Evolutionary conservation across 495 filamentous ascomycete species (phyloP).

Genomic region (Aspergillus diversus): DNA sequence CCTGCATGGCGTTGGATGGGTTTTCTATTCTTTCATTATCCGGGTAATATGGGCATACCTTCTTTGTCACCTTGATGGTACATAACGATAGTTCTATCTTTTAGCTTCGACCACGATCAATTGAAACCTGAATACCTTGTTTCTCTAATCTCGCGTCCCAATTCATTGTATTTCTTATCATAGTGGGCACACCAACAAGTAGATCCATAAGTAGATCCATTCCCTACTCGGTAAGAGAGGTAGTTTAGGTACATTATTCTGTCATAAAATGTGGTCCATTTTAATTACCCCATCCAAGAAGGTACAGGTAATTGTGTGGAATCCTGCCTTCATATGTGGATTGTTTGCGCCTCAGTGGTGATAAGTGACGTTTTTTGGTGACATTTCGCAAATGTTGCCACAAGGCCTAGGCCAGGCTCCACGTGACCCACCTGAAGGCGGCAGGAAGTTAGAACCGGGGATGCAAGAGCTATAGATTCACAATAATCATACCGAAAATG

Average conservation of each 20-base stretch:
- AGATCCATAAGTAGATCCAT: too few species aligned
- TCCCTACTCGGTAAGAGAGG: too few species aligned
- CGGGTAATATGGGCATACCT: conserved; percentile 37
- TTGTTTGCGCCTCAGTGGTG: too few species aligned
- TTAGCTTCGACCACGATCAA: conserved; percentile 8
- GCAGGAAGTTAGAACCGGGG: background rate
- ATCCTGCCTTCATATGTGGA: too few species aligned
- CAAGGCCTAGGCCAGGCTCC: background rate
- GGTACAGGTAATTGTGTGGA: too few species aligned
- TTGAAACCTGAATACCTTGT: conserved; percentile 2
- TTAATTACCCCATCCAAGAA: too few species aligned
- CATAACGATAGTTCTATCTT: conserved; percentile 24
- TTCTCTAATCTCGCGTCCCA: background rate
- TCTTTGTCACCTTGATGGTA: conserved; percentile 29
- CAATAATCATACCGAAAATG: background rate
- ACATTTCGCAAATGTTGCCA: conserved; percentile 7
- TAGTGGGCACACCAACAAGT: background rate
- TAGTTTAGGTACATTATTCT: too few species aligned
- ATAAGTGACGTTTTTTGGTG: too few species aligned
- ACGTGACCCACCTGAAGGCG: conserved; percentile 17
- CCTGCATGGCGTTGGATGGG: conserved; percentile 51
- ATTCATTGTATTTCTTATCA: background rate
- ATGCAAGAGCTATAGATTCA: conserved; percentile 1
- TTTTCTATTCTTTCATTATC: conserved; percentile 33
- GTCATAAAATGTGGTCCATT: too few species aligned